A percentile compares a stretch with the other conserved stretches of the same genome.
These are phyloP conservation scores for Lactifluus piperatus DNA, from an alignment of 768 basidiomycete genomes.

Conservation along the genomic window DNA sequence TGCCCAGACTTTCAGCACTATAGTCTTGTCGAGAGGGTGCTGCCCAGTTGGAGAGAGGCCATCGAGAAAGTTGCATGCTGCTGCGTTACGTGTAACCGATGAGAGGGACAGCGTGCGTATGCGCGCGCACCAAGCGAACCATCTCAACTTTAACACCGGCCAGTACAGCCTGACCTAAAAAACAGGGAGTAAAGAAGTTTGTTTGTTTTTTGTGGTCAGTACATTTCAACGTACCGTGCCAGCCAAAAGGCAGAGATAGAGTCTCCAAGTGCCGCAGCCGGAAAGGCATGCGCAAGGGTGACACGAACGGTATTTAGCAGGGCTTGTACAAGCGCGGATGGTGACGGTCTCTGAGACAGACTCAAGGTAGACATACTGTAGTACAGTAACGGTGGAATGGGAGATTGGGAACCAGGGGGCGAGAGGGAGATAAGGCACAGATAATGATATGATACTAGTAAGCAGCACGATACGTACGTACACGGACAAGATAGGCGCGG, in stretches of 20 bases:
- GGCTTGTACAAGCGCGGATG: background rate
- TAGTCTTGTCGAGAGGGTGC: constrained; percentile 21
- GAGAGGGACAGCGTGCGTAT: constrained; percentile 5
- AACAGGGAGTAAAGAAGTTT: background rate
- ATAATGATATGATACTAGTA: too few relatives aligned
- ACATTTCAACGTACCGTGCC: constrained; percentile 16
- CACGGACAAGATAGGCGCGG: too few relatives aligned
- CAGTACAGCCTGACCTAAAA: constrained; percentile 10
- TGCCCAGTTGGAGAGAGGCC: constrained; percentile 19
- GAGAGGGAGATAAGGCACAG: too few relatives aligned
- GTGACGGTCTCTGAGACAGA: too few relatives aligned
- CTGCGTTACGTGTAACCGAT: background rate
- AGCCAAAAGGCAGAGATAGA: constrained; percentile 16
- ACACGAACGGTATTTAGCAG: background rate
- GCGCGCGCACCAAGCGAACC: background rate
- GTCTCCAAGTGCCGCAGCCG: background rate
- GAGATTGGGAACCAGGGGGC: too few relatives aligned
- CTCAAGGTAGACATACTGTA: background rate
- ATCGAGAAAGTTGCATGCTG: constrained; percentile 6
- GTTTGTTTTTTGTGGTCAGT: too few relatives aligned
- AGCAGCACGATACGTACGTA: too few relatives aligned
- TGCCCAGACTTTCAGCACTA: constrained; percentile 21
- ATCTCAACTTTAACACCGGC: constrained; percentile 4
- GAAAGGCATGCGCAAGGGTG: background rate
- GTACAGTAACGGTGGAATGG: too few relatives aligned